Evolutionary conservation across 495 filamentous ascomycete genomes (phyloP).

Genomic region (Hypoxylon trugodes): DNA sequence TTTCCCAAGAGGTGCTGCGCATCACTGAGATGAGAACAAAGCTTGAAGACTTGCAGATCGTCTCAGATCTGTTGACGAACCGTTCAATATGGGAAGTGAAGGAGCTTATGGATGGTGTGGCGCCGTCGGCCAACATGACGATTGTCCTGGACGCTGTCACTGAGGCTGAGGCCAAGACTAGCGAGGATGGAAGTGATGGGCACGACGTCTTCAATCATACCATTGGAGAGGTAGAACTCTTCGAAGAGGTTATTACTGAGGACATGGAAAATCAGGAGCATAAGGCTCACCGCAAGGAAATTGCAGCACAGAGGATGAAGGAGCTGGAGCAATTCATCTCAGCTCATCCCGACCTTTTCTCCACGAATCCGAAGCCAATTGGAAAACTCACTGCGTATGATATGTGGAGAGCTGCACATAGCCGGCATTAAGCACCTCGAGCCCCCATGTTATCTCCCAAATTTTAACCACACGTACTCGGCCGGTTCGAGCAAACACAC

Average conservation of each 20-base stretch:
- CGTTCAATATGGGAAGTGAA: slow-evolving; percentile 19
- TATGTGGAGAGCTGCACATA: slow-evolving; percentile 6
- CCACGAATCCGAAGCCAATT: slow-evolving; percentile 13
- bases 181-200: neutral
- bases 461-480: too few species aligned
- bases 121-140: slow-evolving; percentile 21
- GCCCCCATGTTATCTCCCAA: too few species aligned
- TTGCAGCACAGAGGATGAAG: slow-evolving; percentile 16
- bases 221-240: slow-evolving; percentile 28
- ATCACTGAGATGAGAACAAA: slow-evolving; percentile 7
- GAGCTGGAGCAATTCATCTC: slow-evolving; percentile 27
- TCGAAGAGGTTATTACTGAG: slow-evolving; percentile 24
- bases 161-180: slow-evolving; percentile 7
- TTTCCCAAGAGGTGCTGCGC: slow-evolving; percentile 21
- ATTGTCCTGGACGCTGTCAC: slow-evolving; percentile 28
- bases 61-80: slow-evolving; percentile 21
- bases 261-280: slow-evolving; percentile 18
- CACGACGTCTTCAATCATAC: slow-evolving; percentile 15
- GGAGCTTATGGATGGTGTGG: neutral
- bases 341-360: slow-evolving; percentile 15
- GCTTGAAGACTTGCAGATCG: slow-evolving; percentile 25
- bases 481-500: too few species aligned
- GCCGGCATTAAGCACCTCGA: too few species aligned
- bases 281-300: slow-evolving; percentile 14
- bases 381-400: slow-evolving; percentile 31